Evolutionary conservation across 257 asterid genomes (phyloP).

Genomic region (Sherardia arvensis): DNA sequence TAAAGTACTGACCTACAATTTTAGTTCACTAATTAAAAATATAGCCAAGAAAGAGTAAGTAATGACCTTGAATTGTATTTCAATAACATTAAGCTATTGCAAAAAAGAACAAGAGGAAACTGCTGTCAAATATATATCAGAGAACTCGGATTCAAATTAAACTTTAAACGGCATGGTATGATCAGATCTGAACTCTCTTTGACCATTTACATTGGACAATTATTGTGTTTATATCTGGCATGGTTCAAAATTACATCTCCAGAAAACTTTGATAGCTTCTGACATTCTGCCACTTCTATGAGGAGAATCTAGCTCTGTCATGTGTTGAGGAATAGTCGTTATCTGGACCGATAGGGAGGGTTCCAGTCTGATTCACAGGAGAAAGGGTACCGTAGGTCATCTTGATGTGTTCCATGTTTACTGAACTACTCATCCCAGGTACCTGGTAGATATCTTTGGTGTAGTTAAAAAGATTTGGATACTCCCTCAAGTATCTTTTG

Average conservation of each 20-base stretch:
- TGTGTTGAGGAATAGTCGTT: slow-evolving; percentile 68
- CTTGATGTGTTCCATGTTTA: slow-evolving; percentile 82
- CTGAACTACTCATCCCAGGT: slow-evolving; percentile 64
- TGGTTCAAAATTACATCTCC: neutral
- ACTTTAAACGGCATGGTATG: neutral
- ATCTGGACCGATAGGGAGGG: slow-evolving; percentile 69
- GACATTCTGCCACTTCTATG: slow-evolving; percentile 16
- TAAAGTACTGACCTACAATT: neutral
- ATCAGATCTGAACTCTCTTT: neutral
- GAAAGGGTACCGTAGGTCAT: slow-evolving; percentile 81
- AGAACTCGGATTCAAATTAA: neutral
- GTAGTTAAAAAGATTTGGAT: slow-evolving; percentile 71
- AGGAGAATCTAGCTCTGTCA: slow-evolving; percentile 52
- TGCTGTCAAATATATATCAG: neutral
- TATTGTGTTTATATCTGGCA: neutral
- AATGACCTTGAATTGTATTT: neutral
- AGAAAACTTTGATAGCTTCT: neutral
- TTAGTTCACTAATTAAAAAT: too few relatives aligned
- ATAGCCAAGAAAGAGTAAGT: neutral
- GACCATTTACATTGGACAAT: neutral
- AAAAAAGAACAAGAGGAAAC: neutral
- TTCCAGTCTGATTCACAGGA: slow-evolving; percentile 67
- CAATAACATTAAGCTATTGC: neutral
- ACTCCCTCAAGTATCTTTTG: slow-evolving; percentile 70
- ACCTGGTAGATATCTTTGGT: slow-evolving; percentile 76